Conservation (phyloP, 805 yeast species). For the Metschnikowia vanudenii region DNA sequence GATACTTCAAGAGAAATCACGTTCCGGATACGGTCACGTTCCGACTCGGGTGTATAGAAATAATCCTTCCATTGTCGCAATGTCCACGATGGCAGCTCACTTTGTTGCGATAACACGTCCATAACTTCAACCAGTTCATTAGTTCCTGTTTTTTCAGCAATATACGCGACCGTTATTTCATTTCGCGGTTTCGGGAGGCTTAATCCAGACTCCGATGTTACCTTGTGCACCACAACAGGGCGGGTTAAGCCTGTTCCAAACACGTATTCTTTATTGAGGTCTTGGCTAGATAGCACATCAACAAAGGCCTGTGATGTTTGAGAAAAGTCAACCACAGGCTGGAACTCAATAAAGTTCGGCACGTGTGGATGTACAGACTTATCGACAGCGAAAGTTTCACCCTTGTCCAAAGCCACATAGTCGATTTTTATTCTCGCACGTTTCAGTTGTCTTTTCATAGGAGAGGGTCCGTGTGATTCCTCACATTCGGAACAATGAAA, state of each 20-base stretch:
- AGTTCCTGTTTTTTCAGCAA: slow-evolving; percentile 60
- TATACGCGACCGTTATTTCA: slow-evolving; percentile 51
- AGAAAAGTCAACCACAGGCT: slow-evolving; percentile 14
- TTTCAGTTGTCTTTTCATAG: slow-evolving; percentile 50
- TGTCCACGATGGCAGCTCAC: slow-evolving; percentile 61
- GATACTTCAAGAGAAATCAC: slow-evolving; percentile 83
- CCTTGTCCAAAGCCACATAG: slow-evolving; percentile 76
- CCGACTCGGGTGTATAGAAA: slow-evolving; percentile 43
- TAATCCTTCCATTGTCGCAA: slow-evolving; percentile 74
- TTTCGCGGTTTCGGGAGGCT: slow-evolving; percentile 45
- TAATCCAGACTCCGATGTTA: slow-evolving; percentile 41
- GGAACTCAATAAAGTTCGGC: slow-evolving; percentile 18
- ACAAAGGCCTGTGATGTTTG: slow-evolving; percentile 16
- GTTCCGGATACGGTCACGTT: slow-evolving; percentile 67
- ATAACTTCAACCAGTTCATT: slow-evolving; percentile 72
- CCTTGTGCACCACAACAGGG: slow-evolving; percentile 47
- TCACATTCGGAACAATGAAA: slow-evolving; percentile 59
- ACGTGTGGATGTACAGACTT: slow-evolving; percentile 54
- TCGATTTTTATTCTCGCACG: slow-evolving; percentile 59
- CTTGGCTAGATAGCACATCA: slow-evolving; percentile 31
- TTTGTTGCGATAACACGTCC: slow-evolving; percentile 84
- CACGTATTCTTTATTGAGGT: slow-evolving; percentile 38
- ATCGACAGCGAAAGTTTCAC: slow-evolving; percentile 53
- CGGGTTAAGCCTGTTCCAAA: slow-evolving; percentile 29
- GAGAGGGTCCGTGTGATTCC: slow-evolving; percentile 47